Evolutionary conservation across 2,329 filamentous ascomycete genomes (phyloP), one percentile per base, ranked within the genome.

Genomic region (Taxawa tesnikishii): DNA sequence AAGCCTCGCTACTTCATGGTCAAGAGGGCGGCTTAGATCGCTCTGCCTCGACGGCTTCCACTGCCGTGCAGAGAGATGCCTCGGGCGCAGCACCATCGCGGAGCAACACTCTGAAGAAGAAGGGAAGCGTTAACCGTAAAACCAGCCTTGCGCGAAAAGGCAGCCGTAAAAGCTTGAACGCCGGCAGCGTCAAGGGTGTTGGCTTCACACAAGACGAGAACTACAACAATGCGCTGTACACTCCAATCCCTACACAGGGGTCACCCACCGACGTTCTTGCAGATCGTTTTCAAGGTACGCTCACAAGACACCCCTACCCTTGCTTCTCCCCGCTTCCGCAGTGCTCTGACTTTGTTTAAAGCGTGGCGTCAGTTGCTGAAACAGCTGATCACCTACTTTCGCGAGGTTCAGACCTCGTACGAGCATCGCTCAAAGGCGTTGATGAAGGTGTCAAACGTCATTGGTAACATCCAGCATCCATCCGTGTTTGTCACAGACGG

Each of bases 321-420:
- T n/a, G n/a, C n/a, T n/a, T n/a, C n/a, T n/a, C n/a, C n/a, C n/a
- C n/a, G n/a, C n/a, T n/a, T n/a, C n/a, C n/a, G n/a, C n/a, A n/a
- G n/a, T 23, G 19, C 8, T 8, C 19, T 23, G 19, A 23, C 19
- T n/a, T 8, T 23, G 8, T n/a, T n/a, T 10, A 33, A 45, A 92
- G 85, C 82, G 31, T 98, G 90, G 90, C 75, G 90, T 47, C 94
- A 93, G 62, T 71, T 94, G 10, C 70, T 98, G 32, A 96, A 96
- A 55, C 87, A 94, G 44, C 68, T 96, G 27, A 94, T 96, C 43
- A 65, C 81, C 35, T 96, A 94, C 55, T 96, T 94, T 54, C 78
- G 83, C 46, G 90, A 96, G 54, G 76, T 96, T 28, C 84, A 94
- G 51, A 72, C 71, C 31, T 83, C 87, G 29, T 94, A 94, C 56